Evolutionary conservation across 495 filamentous ascomycete genomes (phyloP).

Genomic region (Lophiotrema nucula): DNA sequence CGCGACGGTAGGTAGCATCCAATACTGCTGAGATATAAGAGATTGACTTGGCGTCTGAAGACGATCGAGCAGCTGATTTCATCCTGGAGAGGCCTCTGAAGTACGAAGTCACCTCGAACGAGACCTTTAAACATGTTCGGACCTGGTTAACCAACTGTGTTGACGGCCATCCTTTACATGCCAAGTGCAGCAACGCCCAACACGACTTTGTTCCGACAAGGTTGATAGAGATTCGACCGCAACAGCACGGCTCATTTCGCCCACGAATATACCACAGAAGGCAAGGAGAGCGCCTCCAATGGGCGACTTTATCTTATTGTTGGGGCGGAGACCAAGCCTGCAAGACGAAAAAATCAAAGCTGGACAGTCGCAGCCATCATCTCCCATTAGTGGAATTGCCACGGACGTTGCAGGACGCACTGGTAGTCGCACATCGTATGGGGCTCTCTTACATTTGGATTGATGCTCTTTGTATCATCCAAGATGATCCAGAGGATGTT

Average conservation of each 20-base stretch:
- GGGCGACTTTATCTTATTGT: neutral
- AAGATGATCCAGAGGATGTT: neutral
- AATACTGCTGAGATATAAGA: neutral
- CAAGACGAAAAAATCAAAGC: neutral
- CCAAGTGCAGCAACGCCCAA: neutral
- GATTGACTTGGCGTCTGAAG: neutral
- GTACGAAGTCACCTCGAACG: neutral
- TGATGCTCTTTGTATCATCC: neutral
- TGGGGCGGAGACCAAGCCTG: neutral
- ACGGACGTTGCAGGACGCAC: neutral
- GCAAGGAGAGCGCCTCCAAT: neutral
- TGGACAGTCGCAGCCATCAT: neutral
- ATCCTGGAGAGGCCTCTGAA: neutral
- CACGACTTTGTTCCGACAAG: neutral
- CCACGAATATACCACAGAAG: neutral
- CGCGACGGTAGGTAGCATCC: neutral
- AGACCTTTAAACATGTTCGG: neutral
- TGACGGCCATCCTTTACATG: neutral
- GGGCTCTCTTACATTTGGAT: neutral
- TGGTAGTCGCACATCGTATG: neutral
- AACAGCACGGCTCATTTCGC: neutral
- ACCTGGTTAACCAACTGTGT: neutral
- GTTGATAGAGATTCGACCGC: neutral
- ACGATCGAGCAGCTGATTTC: neutral
- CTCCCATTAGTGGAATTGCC: neutral